These are phyloP conservation scores for Sphagnum magellanicum DNA, from an alignment of 228 moss, liverwort and hornwort species.

Conservation along the genomic window DNA sequence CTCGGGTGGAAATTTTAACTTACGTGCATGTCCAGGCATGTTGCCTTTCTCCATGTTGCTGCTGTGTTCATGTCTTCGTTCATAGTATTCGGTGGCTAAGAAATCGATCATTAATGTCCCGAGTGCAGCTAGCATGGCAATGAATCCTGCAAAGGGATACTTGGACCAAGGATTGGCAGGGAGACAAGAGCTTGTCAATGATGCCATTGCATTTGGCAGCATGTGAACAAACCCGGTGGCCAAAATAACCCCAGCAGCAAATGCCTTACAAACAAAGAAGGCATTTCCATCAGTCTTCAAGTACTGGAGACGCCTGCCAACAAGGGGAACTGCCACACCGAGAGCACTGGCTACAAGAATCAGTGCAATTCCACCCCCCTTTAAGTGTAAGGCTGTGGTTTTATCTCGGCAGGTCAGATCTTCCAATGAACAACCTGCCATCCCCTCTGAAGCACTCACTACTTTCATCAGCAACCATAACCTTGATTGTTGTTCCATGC, in stretches of 20 bases:
- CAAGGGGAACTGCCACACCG: slow-evolving; percentile 63
- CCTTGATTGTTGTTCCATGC: no score
- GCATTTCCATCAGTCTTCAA: slow-evolving; percentile 68
- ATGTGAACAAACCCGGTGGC: slow-evolving; percentile 97
- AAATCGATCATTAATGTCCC: slow-evolving; percentile 68
- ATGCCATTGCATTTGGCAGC: slow-evolving; percentile 46
- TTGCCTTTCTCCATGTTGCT: not conserved
- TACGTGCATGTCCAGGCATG: no score
- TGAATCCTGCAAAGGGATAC: slow-evolving; percentile 72
- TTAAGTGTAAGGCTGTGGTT: slow-evolving; percentile 26
- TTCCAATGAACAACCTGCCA: not conserved
- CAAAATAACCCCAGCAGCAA: slow-evolving; percentile 88
- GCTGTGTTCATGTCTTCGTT: slow-evolving; percentile 34
- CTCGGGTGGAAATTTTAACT: no score
- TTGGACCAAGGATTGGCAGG: slow-evolving; percentile 63
- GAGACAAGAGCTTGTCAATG: slow-evolving; percentile 58
- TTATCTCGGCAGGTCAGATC: slow-evolving; percentile 36
- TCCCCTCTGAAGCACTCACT: not conserved
- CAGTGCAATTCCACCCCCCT: slow-evolving; percentile 53
- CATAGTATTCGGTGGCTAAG: slow-evolving; percentile 75
- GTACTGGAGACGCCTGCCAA: slow-evolving; percentile 42
- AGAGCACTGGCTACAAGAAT: slow-evolving; percentile 50
- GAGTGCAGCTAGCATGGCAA: slow-evolving; percentile 77
- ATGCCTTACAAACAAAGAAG: slow-evolving; percentile 78
- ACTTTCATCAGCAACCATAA: no score